Conservation (phyloP, 805 yeast genomes). For the Candida piceae region DNA sequence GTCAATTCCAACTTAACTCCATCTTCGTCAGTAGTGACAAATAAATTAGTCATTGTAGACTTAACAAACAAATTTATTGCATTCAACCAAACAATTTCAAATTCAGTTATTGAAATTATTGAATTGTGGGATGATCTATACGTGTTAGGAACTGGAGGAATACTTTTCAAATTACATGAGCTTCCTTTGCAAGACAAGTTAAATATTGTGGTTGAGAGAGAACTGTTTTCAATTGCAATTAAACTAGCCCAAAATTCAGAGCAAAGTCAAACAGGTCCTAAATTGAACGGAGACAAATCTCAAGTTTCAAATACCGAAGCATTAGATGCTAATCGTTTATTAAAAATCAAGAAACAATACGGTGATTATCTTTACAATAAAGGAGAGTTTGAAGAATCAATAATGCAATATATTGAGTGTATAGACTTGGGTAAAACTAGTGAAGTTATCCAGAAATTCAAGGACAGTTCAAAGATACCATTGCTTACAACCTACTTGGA, state of each 20-base stretch:
- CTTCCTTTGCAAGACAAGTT: constrained; percentile 64
- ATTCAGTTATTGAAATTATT: constrained; percentile 56
- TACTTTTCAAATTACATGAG: constrained; percentile 63
- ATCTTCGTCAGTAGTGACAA: constrained; percentile 30
- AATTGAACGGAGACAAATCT: constrained; percentile 2
- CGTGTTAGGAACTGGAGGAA: constrained; percentile 70
- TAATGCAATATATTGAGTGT: constrained; percentile 61
- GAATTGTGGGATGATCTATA: constrained; percentile 51
- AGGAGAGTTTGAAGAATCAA: constrained; percentile 63
- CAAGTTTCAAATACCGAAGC: constrained; percentile 11
- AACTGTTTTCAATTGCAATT: constrained; percentile 68
- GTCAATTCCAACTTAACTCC: constrained; percentile 31
- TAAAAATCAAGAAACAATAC: constrained; percentile 47
- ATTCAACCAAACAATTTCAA: constrained; percentile 62
- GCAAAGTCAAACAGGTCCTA: constrained; percentile 35
- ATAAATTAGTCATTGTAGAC: constrained; percentile 65
- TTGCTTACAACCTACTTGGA: constrained; percentile 61
- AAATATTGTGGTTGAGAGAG: constrained; percentile 61
- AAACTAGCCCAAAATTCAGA: constrained; percentile 48
- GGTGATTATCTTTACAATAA: constrained; percentile 70
- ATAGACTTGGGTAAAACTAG: constrained; percentile 53
- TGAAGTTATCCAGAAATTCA: constrained; percentile 72
- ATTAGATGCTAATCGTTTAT: constrained; percentile 27
- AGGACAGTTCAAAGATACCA: constrained; percentile 67
- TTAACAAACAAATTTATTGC: constrained; percentile 64